phyloP scores from a whole-genome alignment of 164 flowering plant species.

The Vitis rotundifolia region DNA sequence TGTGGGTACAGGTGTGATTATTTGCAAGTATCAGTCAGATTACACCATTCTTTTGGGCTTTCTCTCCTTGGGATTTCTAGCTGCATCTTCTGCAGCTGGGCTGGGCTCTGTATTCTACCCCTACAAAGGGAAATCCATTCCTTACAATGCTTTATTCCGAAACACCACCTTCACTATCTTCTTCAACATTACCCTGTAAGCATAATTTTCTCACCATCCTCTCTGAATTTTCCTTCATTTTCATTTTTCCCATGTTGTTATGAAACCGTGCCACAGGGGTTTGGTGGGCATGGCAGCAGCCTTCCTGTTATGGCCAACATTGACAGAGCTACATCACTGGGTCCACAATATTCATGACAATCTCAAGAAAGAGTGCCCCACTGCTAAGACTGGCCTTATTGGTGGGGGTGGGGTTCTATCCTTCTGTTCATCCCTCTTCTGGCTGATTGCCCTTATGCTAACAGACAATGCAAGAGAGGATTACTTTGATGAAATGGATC shows the following conservation, averaged over 20 bases:
- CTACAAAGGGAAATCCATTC: background rate
- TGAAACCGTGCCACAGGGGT: background rate
- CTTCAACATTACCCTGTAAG: background rate
- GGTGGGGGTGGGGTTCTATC: constrained; percentile 54
- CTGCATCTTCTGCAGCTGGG: background rate
- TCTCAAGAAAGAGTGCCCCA: constrained; percentile 27
- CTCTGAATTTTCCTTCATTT: background rate
- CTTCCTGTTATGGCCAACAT: background rate
- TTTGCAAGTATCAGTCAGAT: constrained; percentile 1
- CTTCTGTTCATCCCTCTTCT: constrained; percentile 39
- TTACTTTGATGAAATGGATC: constrained; percentile 31
- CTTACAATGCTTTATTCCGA: background rate
- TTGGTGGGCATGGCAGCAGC: background rate
- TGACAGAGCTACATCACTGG: constrained; percentile 1
- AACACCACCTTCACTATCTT: background rate
- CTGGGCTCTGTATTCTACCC: background rate
- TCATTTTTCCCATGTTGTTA: background rate
- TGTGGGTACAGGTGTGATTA: background rate
- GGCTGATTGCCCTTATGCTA: constrained; percentile 47
- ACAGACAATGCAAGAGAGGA: constrained; percentile 42
- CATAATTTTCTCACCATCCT: background rate
- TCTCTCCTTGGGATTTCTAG: background rate
- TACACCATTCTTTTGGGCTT: background rate
- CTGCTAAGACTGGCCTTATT: constrained; percentile 25
- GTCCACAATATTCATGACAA: constrained; percentile 24